A percentile compares a stretch with the other conserved stretches of the same genome.
These are phyloP conservation scores for Lineolata rhizophorae DNA, from an alignment of 495 filamentous ascomycete genomes.

Conservation along the genomic window DNA sequence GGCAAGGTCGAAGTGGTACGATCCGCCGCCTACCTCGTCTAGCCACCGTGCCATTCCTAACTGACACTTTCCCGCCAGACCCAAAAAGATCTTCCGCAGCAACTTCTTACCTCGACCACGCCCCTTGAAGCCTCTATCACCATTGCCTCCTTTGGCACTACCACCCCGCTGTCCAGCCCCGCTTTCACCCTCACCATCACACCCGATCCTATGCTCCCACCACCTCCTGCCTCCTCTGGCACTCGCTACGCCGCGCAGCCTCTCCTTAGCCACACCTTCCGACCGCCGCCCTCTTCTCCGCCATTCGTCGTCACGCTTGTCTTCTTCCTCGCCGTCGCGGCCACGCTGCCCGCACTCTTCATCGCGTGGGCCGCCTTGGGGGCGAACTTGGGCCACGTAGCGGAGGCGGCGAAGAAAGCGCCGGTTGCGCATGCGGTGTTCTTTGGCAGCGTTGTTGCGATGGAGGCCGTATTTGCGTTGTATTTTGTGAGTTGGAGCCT, in stretches of 20 bases:
- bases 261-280: conserved; percentile 88
- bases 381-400: conserved; percentile 61
- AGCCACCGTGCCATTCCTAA: conserved; percentile 1
- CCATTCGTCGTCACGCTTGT: conserved; percentile 62
- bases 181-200: conserved; percentile 46
- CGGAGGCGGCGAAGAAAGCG: conserved; percentile 45
- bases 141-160: conserved; percentile 67
- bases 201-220: conserved; percentile 34
- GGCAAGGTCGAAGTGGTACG: conserved; percentile 64
- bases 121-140: conserved; percentile 58
- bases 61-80: conserved; percentile 30
- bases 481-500: conserved; percentile 90
- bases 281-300: conserved; percentile 51
- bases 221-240: conserved; percentile 36
- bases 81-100: conserved; percentile 73
- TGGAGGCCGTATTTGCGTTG: conserved; percentile 84
- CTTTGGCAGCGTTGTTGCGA: conserved; percentile 57
- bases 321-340: conserved; percentile 50
- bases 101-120: conserved; percentile 43
- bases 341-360: conserved; percentile 48
- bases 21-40: background rate
- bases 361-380: conserved; percentile 59
- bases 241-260: conserved; percentile 58
- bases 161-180: conserved; percentile 37
- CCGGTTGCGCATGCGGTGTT: conserved; percentile 65